Base-by-base conservation (phyloP, 495 filamentous ascomycete species). In the Collariella sp. region DNA sequence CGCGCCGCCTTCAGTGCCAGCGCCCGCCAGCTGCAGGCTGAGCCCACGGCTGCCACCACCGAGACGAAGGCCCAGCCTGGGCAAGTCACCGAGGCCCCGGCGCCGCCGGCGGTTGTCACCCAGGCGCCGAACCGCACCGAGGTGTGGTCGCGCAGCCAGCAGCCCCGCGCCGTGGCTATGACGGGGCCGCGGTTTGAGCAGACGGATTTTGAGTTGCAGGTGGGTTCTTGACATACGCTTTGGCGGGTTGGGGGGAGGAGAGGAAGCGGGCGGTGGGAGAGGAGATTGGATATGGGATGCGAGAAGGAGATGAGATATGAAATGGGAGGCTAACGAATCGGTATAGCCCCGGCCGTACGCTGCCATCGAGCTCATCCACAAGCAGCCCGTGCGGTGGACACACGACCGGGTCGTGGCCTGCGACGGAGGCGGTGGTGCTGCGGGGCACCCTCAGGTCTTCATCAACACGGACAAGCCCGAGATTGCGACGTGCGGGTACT, bases 401-500 rank as follows among this genome's bases (percentile, higher is more conserved):
- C 85, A 94, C 69, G 79, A 86, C 56, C 75, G 81, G 46, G 67
- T 87, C 34, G 91, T 94, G 42, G 83, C 81, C 50, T 98, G 93
- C 67, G 90, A 97, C 66, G 93, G 93, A 51, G 93, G 94, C 50
- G 93, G 93, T 56, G 94, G 93, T 18, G 86, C 91, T 47, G 74
- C 87, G 34, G 93, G 93, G 23, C 93, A 98, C 71, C 93, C 93
- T 36, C 79, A 79, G 65, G 85, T 98, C 70, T 98, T 86, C 70
- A 98, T 98, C 79, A 98, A 98, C 71, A 84, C 87, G 59, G 93
- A 98, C 74, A 96, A 96, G 79, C 85, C 93, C 53, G 82, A 96
- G 75, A 95, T 98, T 66, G 81, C 78, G 64, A 77, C 77, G 64
- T 98, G 93, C 76, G 83, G 76, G 55, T 98, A 98, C 74, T 98